Percentiles rank a stretch among this genome's conserved stretches.
Conservation (phyloP, 345 rosid genomes). For the Turnera subulata region DNA sequence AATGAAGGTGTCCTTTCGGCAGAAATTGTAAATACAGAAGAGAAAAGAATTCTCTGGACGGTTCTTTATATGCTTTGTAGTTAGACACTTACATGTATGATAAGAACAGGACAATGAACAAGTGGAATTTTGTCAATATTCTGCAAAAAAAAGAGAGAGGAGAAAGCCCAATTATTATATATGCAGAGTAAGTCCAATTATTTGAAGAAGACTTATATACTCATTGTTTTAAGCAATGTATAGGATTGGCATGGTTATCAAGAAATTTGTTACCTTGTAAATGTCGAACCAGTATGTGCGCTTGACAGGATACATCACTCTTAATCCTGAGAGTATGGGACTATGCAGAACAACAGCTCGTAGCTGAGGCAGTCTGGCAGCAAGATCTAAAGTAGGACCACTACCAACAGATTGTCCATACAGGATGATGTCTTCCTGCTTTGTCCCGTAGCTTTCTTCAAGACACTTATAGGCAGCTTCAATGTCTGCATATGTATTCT, state of each 20-base stretch:
- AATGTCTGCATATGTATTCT: conserved; percentile 86
- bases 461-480: conserved; percentile 95
- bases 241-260: background rate
- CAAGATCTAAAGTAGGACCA: conserved; percentile 86
- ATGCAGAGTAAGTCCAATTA: conserved; percentile 2
- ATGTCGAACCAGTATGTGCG: conserved; percentile 94
- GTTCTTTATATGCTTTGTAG: background rate
- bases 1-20: no score
- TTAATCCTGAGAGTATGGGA: conserved; percentile 89
- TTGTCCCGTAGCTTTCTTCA: conserved; percentile 77
- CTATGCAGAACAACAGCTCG: conserved; percentile 91
- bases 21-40: no score
- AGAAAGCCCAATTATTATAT: background rate
- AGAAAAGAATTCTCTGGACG: no score
- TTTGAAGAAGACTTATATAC: background rate
- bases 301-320: conserved; percentile 95
- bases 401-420: conserved; percentile 98
- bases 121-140: conserved; percentile 83
- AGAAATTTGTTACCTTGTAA: conserved; percentile 56
- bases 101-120: conserved; percentile 86
- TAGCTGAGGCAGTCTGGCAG: conserved; percentile 68
- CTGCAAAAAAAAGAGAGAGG: conserved; percentile 33
- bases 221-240: background rate
- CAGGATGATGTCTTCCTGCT: conserved; percentile 87
- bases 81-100: conserved; percentile 73